phyloP scores from a whole-genome alignment of 2,329 filamentous ascomycete species.

The Fusarium albosuccineum region DNA sequence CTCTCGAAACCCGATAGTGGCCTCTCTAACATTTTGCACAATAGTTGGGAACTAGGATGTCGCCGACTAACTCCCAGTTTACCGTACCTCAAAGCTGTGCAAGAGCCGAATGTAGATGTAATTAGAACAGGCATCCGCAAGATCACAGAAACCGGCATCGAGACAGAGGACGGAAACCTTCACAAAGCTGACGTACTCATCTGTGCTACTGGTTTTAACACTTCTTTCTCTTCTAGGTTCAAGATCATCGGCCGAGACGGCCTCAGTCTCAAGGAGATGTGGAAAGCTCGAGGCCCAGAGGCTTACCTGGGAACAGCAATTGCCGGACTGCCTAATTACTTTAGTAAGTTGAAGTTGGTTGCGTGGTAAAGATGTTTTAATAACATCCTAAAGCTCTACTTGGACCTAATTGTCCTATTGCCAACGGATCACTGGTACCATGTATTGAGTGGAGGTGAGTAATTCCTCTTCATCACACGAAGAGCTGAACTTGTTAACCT shows the following conservation, averaged over 20 bases:
- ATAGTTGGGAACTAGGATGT: conserved; percentile 7
- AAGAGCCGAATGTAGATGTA: background rate
- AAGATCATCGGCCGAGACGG: conserved; percentile 1
- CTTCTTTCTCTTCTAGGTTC: conserved; percentile 4
- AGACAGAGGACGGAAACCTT: background rate
- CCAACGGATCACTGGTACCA: conserved; percentile 3
- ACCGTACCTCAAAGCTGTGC: conserved; percentile 11
- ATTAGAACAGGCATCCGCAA: conserved; percentile 3
- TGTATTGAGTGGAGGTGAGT: conserved; percentile 9
- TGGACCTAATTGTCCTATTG: conserved; percentile 4
- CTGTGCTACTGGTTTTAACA: conserved; percentile 12
- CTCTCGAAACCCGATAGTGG: too few relatives aligned
- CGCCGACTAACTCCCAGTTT: background rate
- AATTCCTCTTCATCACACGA: background rate
- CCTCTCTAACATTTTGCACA: background rate
- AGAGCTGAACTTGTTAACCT: background rate
- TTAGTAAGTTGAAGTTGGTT: background rate
- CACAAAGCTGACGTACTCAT: background rate
- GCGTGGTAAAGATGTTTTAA: background rate
- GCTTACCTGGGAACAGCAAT: conserved; percentile 7
- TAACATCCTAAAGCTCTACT: background rate
- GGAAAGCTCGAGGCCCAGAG: conserved; percentile 13
- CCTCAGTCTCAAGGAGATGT: background rate
- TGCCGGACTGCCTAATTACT: conserved; percentile 4
- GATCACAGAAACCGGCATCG: background rate